These are phyloP conservation scores for Rhizophagus prolifer DNA, from an alignment of 192 early-diverging fungal species.

Conservation along the genomic window DNA sequence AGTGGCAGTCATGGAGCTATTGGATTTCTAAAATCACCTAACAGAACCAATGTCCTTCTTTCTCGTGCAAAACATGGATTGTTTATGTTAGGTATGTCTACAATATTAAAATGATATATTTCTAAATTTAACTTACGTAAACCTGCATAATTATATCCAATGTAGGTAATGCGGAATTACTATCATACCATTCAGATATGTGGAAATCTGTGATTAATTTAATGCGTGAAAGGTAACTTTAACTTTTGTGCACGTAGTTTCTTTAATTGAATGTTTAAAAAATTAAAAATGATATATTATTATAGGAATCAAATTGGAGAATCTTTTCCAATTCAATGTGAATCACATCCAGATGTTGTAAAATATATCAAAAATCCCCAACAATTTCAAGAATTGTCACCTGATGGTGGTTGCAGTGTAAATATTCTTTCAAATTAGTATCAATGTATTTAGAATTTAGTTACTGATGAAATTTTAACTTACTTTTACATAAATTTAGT, in stretches of 20 bases:
- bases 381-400: conserved; percentile 38
- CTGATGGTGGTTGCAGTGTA: conserved; percentile 53
- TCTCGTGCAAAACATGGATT: conserved; percentile 62
- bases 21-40: conserved; percentile 56
- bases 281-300: background rate
- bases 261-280: background rate
- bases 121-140: background rate
- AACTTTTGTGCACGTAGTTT: background rate
- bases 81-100: conserved; percentile 38
- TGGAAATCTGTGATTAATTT: conserved; percentile 48
- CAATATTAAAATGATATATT: background rate
- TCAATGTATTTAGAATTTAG: too few species aligned
- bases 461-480: background rate
- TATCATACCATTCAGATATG: conserved; percentile 31
- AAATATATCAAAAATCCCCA: conserved; percentile 30
- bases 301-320: conserved; percentile 35
- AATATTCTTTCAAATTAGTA: background rate
- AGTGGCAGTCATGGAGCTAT: conserved; percentile 34
- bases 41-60: conserved; percentile 58
- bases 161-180: conserved; percentile 47
- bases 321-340: conserved; percentile 50
- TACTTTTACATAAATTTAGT: background rate
- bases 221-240: conserved; percentile 11
- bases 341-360: conserved; percentile 42
- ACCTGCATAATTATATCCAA: background rate